Conservation (phyloP, 495 filamentous ascomycete genomes). For the Aspergillus baeticus region DNA sequence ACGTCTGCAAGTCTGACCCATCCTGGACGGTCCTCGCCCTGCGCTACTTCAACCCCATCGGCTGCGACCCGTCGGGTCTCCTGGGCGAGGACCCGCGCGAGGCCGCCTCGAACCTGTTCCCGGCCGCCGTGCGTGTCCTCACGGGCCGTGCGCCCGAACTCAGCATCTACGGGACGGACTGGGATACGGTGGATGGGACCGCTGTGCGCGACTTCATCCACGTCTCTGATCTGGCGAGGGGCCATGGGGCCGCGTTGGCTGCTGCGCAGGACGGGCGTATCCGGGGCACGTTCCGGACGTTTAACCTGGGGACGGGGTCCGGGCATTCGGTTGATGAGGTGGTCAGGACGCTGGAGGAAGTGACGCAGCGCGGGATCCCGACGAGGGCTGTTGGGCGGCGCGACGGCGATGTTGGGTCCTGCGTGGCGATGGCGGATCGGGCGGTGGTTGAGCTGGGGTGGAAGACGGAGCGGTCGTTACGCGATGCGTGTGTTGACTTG, state of each 20-base stretch:
- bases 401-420: conserved; percentile 73
- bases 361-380: conserved; percentile 29
- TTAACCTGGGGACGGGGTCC: conserved; percentile 50
- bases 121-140: conserved; percentile 56
- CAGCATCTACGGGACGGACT: conserved; percentile 59
- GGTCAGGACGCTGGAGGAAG: conserved; percentile 38
- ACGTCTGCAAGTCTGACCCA: conserved; percentile 53
- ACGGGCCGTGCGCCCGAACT: conserved; percentile 48
- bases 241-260: conserved; percentile 56
- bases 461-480: conserved; percentile 77
- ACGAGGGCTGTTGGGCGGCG: conserved; percentile 67
- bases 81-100: conserved; percentile 60
- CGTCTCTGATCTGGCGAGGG: conserved; percentile 59
- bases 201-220: conserved; percentile 57
- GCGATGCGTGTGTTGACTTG: conserved; percentile 78
- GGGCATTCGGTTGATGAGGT: conserved; percentile 51
- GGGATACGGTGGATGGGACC: conserved; percentile 59
- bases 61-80: conserved; percentile 59
- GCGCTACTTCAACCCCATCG: conserved; percentile 66
- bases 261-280: conserved; percentile 30
- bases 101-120: conserved; percentile 59
- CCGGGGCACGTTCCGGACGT: conserved; percentile 42
- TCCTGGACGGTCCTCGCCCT: conserved; percentile 59
- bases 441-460: conserved; percentile 79
- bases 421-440: conserved; percentile 71